These are phyloP conservation scores for Melocanna baccifera DNA, from an alignment of 176 grass and related monocot species.

Conservation along the genomic window DNA sequence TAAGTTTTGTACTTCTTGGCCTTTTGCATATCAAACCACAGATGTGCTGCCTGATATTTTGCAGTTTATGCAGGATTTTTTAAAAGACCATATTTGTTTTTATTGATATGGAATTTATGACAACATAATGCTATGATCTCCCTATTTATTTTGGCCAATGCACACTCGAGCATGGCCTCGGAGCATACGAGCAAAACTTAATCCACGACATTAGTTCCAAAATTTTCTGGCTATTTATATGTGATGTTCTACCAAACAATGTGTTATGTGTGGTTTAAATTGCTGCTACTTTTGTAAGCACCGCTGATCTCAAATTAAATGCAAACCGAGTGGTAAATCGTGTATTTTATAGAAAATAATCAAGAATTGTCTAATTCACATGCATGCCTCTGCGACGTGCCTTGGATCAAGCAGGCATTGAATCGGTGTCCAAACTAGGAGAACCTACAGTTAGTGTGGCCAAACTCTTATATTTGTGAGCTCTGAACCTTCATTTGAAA, in stretches of 20 bases:
- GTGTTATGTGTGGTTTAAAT: not conserved
- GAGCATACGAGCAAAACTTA: not conserved
- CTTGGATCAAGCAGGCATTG: not conserved
- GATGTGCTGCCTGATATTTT: conserved; percentile 34
- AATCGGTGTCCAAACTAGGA: not conserved
- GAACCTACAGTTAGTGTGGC: not conserved
- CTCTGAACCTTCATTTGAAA: not conserved
- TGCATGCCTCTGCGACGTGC: not conserved
- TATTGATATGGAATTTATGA: not conserved
- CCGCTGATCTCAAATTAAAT: conserved; percentile 16
- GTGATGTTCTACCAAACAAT: conserved; percentile 24
- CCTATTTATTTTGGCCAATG: not conserved
- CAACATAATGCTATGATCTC: not conserved
- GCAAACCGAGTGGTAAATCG: not conserved
- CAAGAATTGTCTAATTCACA: not conserved
- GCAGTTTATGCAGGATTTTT: not conserved
- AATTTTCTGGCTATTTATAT: not conserved
- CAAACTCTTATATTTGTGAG: not conserved
- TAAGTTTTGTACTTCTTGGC: not conserved
- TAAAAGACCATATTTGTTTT: not conserved
- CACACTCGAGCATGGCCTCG: not conserved
- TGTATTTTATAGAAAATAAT: not conserved
- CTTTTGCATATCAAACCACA: conserved; percentile 27
- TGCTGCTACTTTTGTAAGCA: not conserved
- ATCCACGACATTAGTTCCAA: not conserved